A percentile compares a stretch with the other conserved stretches of the same genome.
phyloP scores from a whole-genome alignment of 306 rosid species.

The Luffa aegyptiaca region DNA sequence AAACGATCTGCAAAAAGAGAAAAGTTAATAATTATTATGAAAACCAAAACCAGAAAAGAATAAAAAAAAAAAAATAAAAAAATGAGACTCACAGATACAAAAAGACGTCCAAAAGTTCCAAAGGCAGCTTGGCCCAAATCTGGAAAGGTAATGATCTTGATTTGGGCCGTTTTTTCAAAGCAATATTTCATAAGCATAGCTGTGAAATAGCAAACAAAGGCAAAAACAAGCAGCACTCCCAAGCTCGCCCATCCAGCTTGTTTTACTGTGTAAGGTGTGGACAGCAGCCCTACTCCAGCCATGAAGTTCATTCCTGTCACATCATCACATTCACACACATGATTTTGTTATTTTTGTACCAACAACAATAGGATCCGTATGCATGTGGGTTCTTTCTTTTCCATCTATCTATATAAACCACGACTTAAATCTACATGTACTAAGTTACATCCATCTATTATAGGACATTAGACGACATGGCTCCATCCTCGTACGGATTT shows the following conservation, averaged over 20 bases:
- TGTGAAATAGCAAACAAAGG: slow-evolving; percentile 58
- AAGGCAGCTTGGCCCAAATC: slow-evolving; percentile 87
- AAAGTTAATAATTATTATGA: background rate
- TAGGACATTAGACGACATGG: too few relatives aligned
- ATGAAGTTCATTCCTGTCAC: slow-evolving; percentile 62
- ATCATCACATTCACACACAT: background rate
- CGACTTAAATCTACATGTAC: too few relatives aligned
- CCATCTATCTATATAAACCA: too few relatives aligned
- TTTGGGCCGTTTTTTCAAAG: slow-evolving; percentile 40
- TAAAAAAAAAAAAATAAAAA: background rate
- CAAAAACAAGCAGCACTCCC: slow-evolving; percentile 50
- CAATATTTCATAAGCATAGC: slow-evolving; percentile 68
- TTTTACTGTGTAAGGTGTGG: slow-evolving; percentile 50
- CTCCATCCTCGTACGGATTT: too few relatives aligned
- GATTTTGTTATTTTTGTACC: too few relatives aligned
- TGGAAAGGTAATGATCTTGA: slow-evolving; percentile 39
- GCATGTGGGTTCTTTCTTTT: too few relatives aligned
- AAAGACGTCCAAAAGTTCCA: slow-evolving; percentile 58
- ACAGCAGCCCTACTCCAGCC: slow-evolving; percentile 78
- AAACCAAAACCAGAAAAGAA: background rate
- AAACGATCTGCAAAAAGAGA: slow-evolving; percentile 39
- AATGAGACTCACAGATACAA: slow-evolving; percentile 40
- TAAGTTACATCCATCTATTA: too few relatives aligned
- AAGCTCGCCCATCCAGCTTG: slow-evolving; percentile 77
- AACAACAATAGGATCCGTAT: too few relatives aligned